Evolutionary conservation across 1,139 yeast genomes (phyloP), one percentile per base, ranked within the genome.

Genomic region (Kodamaea sp.): DNA sequence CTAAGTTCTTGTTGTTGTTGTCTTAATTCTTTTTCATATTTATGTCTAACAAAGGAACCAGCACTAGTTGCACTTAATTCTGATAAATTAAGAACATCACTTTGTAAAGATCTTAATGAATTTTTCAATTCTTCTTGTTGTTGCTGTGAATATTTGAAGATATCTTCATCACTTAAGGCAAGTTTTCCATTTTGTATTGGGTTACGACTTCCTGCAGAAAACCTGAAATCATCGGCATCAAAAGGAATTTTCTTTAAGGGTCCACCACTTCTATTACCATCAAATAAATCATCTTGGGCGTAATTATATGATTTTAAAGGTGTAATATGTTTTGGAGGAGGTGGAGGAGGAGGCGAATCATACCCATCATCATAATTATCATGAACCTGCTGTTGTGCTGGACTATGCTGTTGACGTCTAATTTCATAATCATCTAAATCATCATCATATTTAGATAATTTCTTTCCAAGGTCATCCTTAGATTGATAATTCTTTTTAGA

Each of bases 21-120:
- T 32, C 56, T 55, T 32, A 59, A 44, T 38, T 64, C 69, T 48
- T 67, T 68, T 44, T 79, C 79, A 55, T 65, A 69, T 52, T 78
- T 81, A 55, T 87, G 92, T 52, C 95, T 75, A 38, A 81, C 78
- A 45, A 81, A 79, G 8, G 95, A 85, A 0, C 95, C 95, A 2
- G 96, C 96, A 51, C 94, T 84, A 0, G 95, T 86, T 4, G 95
- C 95, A 64, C 94, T 84, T 42, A 85, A 75, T 55, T 85, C 92
- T 32, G 80, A 74, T 43, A 71, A 55, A 44, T 71, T 72, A 47
- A 72, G 63, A 6, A 72, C 77, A 46, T 71, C 77, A 53, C 75
- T 69, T 48, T 70, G 76, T 33, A 71, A 55, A 6, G 73, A 67
- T 43, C 70, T 65, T 43, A 68, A 58, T 1, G 75, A 70, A 41